Evolutionary conservation across 1,139 yeast genomes (phyloP), one percentile per base, ranked within the genome.

Genomic region (Debaryomyces fabryi): DNA sequence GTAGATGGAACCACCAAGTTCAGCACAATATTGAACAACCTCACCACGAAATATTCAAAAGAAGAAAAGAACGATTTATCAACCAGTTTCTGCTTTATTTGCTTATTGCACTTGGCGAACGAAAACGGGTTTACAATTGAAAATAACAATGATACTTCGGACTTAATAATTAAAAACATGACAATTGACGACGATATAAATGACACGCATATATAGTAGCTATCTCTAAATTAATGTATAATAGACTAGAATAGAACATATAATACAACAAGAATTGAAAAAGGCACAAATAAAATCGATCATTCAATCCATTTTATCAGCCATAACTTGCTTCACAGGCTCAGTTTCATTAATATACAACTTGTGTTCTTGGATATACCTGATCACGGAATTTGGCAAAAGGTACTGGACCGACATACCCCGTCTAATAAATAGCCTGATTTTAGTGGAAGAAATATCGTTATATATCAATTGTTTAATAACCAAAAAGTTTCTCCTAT

Each of bases 401-500:
- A 93, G 74, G 63, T 93, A 93, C 64, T 93, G 99, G 21, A 93
- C 98, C 52, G 96, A 86, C 99, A 95, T 93, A 12, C 96, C 96
- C 57, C 99, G 80, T 61, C 99, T 80, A 39, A 93, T 83, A 59
- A 93, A 93, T 54, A 93, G 77, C 47, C 99, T 77, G 44, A 93
- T 96, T 67, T 93, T 93, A 1, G 99, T 93, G 2, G 97, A 91
- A 21, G 93, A 85, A 58, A 93, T 95, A 71, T 93, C 99, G 67
- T 93, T 93, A 72, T 93, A 93, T 54, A 93, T 95, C 65, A 93
- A 79, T 71, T 93, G 99, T 63, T 92, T 93, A 64, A 93, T 93
- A 36, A 92, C 97, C 62, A 95, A 75, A 39, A 93, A 95, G 65
- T 95, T 95, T 59, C 95, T 81, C 48, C 98, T 78, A 66, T 93